These are phyloP conservation scores for Musa schizocarpa DNA, from an alignment of 176 grass and related monocot species.

Conservation along the genomic window DNA sequence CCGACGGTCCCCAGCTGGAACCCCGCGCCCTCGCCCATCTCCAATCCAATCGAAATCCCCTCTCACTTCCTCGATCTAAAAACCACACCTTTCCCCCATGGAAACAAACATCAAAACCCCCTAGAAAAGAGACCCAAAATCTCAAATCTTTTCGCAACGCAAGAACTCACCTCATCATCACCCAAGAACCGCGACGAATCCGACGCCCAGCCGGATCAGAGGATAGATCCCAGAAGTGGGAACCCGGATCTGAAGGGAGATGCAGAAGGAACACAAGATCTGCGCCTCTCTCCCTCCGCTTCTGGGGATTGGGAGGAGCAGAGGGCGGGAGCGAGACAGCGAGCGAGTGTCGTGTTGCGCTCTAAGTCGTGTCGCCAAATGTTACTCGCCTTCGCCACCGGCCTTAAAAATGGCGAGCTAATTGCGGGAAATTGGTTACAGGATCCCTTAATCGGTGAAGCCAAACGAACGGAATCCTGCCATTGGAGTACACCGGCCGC, in stretches of 20 bases:
- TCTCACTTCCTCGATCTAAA: conserved; percentile 3
- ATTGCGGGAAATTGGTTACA: no score
- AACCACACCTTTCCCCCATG: neutral
- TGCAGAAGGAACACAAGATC: conserved; percentile 25
- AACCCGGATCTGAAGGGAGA: conserved; percentile 15
- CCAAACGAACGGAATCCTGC: no score
- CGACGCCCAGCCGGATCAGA: neutral
- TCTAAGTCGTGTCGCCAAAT: neutral
- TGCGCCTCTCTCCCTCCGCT: neutral
- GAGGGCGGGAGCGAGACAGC: neutral
- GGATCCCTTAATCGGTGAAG: no score
- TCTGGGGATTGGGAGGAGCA: neutral
- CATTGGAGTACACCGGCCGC: no score
- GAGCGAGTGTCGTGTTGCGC: neutral
- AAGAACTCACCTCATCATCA: neutral
- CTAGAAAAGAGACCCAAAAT: no score
- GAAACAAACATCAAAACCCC: neutral
- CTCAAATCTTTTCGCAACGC: no score
- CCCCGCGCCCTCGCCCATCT: conserved; percentile 67
- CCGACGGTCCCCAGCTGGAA: conserved; percentile 96
- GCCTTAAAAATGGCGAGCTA: neutral
- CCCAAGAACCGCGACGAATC: conserved; percentile 16
- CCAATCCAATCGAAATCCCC: neutral
- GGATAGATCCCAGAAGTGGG: conserved; percentile 30
- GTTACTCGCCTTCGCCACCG: neutral